Evolutionary conservation across 164 flowering plant species (phyloP), one percentile per base, ranked within the genome.

Genomic region (Chimonanthus salicifolius): DNA sequence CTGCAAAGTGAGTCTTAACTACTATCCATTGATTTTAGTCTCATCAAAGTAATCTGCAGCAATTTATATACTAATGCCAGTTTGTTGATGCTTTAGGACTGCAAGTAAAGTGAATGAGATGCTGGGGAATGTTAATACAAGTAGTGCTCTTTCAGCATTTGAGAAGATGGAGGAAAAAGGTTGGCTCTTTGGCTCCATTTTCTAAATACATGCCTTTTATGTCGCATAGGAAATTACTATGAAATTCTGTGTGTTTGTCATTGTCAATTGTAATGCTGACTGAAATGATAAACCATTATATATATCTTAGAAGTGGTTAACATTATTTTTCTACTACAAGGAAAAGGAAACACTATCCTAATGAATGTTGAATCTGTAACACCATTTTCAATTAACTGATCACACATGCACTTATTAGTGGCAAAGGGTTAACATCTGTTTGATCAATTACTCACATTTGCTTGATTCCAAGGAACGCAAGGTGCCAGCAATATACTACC

Each of bases 91-190:
- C 54, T 75, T 62, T 72, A 94, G 99, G 93, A 96, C 99, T 80
- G 88, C 97, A 72, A 92, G 88, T 43, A 93, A 94, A 86, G 98
- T 95, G 71, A 89, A 77, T 65, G 99, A 95, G 82, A 88, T 95
- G 97, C 51, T 94, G 79, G 98, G 98, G 18, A 96, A 89, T 87
- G 94, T 96, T 47, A 88, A 93, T 76, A 91, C 99, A 58, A 91
- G 98, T 69, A 89, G 90, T 78, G 94, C 99, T 74, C 97, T 96
- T 76, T 84, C 95, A 47, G 99, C 97, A 79, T 96, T 96, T 78
- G 99, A 96, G 78, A 96, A 90, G 80, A 94, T 96, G 98, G 99
- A 96, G 83, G 98, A 94, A 79, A 96, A 96, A 81, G 98, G 99
- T 90, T 67, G 50, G 73, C 3, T 15, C 20, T 43, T 47, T 45